Evolutionary conservation across 2,329 filamentous ascomycete genomes (phyloP).

Genomic region (Fusarium ramigenum): DNA sequence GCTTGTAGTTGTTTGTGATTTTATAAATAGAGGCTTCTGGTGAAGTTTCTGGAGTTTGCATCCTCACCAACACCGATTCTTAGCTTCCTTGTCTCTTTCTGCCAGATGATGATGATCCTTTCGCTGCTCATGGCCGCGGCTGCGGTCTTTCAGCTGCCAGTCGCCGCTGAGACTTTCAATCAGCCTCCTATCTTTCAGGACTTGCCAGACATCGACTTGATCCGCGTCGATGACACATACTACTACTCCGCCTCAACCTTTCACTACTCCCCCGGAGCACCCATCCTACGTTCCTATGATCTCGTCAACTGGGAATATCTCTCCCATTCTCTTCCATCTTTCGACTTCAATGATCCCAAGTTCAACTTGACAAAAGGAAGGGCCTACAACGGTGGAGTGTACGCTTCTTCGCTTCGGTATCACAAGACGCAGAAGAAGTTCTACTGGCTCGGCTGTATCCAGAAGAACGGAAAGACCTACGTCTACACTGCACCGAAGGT

Average conservation of each 20-base stretch:
- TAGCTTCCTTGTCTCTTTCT: background rate
- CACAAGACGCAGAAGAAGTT: background rate
- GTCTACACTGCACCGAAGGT: background rate
- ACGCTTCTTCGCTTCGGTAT: background rate
- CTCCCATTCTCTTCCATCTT: background rate
- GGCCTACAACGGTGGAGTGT: background rate
- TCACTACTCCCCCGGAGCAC: background rate
- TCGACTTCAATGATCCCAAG: background rate
- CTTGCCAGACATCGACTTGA: background rate
- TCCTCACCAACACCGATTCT: fast-evolving
- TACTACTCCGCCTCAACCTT: background rate
- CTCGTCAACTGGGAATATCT: background rate
- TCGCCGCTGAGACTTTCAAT: background rate
- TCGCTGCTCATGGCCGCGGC: fast-evolving
- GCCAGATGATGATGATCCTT: background rate
- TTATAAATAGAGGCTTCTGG: background rate
- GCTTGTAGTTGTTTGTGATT: too few relatives aligned
- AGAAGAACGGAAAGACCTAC: background rate
- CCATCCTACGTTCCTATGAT: background rate
- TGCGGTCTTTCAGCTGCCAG: background rate
- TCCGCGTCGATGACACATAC: background rate
- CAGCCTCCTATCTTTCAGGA: background rate
- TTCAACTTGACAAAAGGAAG: background rate
- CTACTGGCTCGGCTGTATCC: background rate
- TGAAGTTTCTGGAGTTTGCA: fast-evolving